These are phyloP conservation scores for Cercospora berteroae DNA, from an alignment of 2,329 filamentous ascomycete species.

Conservation along the genomic window DNA sequence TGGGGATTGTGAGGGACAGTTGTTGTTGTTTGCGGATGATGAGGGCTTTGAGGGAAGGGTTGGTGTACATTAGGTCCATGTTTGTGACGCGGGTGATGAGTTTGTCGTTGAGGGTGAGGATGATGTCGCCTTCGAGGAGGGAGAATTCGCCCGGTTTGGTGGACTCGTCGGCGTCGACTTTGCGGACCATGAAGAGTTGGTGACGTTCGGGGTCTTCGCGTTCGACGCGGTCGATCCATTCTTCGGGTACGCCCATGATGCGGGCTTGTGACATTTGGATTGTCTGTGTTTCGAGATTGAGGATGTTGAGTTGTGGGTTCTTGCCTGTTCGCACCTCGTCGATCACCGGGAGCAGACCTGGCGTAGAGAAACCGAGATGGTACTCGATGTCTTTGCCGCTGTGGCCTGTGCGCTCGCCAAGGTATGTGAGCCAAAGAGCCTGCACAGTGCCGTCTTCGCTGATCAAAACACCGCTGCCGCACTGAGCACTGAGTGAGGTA, in stretches of 20 bases:
- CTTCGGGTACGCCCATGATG: conserved; percentile 93
- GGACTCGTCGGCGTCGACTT: conserved; percentile 61
- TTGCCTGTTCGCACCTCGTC: conserved; percentile 77
- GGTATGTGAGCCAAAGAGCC: conserved; percentile 93
- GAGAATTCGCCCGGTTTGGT: conserved; percentile 44
- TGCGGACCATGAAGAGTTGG: conserved; percentile 97
- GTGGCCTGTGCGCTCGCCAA: conserved; percentile 79
- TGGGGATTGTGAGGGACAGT: conserved; percentile 72
- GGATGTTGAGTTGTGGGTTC: conserved; percentile 78
- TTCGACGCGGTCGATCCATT: conserved; percentile 91
- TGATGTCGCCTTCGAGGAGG: conserved; percentile 85
- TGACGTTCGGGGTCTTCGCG: conserved; percentile 86
- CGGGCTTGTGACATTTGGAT: conserved; percentile 96
- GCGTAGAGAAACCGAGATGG: conserved; percentile 86
- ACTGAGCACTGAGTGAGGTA: conserved; percentile 84
- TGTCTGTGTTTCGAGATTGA: conserved; percentile 91
- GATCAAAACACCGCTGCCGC: conserved; percentile 89
- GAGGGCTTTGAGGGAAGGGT: conserved; percentile 76
- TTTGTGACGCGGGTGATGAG: conserved; percentile 91
- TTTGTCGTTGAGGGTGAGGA: conserved; percentile 85
- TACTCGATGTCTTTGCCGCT: conserved; percentile 92
- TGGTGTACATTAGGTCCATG: conserved; percentile 93
- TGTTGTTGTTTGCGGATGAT: conserved; percentile 84
- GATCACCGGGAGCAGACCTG: conserved; percentile 84
- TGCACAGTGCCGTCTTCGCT: conserved; percentile 89